Conservation (phyloP, 805 yeast species). For the Komagataella pseudopastoris region DNA sequence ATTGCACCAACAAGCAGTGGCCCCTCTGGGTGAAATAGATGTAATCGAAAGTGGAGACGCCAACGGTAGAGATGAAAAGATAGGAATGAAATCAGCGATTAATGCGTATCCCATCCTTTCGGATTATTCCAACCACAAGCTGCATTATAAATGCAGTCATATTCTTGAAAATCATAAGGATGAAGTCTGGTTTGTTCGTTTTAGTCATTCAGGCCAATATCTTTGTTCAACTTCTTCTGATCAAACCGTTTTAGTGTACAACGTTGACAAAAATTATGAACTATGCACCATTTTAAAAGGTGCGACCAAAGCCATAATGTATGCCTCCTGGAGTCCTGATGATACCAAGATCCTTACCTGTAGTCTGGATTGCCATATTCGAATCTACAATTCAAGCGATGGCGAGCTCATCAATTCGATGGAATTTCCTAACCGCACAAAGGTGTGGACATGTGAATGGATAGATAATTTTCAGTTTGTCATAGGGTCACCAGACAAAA, state of each 20-base stretch:
- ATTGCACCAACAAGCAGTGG: neutral
- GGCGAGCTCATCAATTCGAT: constrained; percentile 14
- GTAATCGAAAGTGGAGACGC: neutral
- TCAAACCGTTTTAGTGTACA: constrained; percentile 49
- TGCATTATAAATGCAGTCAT: constrained; percentile 35
- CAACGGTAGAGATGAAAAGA: neutral
- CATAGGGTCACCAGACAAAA: constrained; percentile 69
- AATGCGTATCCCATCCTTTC: neutral
- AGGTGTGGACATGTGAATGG: constrained; percentile 58
- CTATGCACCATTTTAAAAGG: constrained; percentile 24
- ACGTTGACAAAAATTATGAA: constrained; percentile 34
- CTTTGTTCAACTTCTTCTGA: constrained; percentile 74
- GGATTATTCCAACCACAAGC: constrained; percentile 8
- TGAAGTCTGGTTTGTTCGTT: constrained; percentile 78
- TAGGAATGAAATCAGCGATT: neutral
- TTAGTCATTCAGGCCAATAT: constrained; percentile 63
- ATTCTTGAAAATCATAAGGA: constrained; percentile 40
- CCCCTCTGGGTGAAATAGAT: neutral
- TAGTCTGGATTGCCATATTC: constrained; percentile 55
- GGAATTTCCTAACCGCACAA: constrained; percentile 6
- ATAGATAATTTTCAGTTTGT: constrained; percentile 39
- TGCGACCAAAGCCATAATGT: constrained; percentile 42
- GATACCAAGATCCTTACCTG: constrained; percentile 57
- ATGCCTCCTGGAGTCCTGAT: constrained; percentile 65
- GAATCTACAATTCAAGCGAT: constrained; percentile 49